These are phyloP conservation scores for Neocallimastix lanati DNA, from an alignment of 192 early-diverging fungal species.

Conservation along the genomic window DNA sequence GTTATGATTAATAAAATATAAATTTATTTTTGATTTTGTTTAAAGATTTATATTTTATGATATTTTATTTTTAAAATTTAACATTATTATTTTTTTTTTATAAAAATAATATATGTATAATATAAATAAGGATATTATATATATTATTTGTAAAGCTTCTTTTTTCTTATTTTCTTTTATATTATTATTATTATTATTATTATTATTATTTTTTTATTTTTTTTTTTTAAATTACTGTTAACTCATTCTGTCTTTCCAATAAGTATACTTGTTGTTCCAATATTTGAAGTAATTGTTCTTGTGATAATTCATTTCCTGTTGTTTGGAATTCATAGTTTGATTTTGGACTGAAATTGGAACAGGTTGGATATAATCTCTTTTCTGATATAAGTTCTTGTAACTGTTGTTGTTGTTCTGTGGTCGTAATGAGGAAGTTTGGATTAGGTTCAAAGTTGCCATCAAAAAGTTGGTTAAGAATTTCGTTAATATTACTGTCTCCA, in stretches of 20 bases:
- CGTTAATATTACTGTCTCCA: neutral
- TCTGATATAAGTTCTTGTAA: neutral
- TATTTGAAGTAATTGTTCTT: neutral
- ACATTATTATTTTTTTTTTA: too few species aligned
- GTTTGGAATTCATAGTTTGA: neutral
- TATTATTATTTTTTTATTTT: too few species aligned
- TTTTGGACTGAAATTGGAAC: neutral
- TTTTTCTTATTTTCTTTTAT: too few species aligned
- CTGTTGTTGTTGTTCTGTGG: neutral
- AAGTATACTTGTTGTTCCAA: neutral
- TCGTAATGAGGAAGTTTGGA: neutral
- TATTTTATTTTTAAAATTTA: too few species aligned
- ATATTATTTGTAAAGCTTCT: too few species aligned
- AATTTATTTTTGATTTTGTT: too few species aligned
- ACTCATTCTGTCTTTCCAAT: neutral
- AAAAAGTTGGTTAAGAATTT: neutral
- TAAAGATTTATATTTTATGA: too few species aligned
- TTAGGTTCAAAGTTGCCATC: neutral
- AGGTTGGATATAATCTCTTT: neutral
- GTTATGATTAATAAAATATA: too few species aligned
- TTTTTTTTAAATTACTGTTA: too few species aligned
- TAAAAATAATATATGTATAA: too few species aligned
- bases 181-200: too few species aligned
- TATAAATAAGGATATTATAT: too few species aligned
- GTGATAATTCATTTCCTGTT: neutral